phyloP scores from a whole-genome alignment of 495 filamentous ascomycete species.

The Pyrenula aspistea region DNA sequence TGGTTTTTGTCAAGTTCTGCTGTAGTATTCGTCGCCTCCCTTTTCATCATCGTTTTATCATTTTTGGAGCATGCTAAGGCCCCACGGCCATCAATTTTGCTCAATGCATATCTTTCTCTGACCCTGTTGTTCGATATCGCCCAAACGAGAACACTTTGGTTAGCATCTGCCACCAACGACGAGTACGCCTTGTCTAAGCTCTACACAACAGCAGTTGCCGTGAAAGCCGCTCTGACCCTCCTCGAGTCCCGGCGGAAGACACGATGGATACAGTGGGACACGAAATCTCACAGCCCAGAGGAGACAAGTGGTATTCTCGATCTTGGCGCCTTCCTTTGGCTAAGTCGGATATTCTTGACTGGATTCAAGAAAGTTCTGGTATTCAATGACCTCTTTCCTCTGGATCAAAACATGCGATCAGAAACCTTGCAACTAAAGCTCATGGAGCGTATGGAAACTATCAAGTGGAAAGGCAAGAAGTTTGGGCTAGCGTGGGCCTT shows the following conservation, averaged over 20 bases:
- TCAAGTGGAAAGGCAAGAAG: constrained; percentile 20
- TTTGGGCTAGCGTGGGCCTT: constrained; percentile 18
- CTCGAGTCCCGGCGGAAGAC: constrained; percentile 41
- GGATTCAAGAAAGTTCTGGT: constrained; percentile 32
- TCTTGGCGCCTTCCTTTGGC: constrained; percentile 41
- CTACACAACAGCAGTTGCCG: constrained; percentile 24
- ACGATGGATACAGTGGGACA: constrained; percentile 22
- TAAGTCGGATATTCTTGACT: constrained; percentile 33
- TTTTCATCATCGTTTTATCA: constrained; percentile 23
- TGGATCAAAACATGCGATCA: constrained; percentile 24
- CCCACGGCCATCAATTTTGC: constrained; percentile 25
- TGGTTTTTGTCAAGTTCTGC: constrained; percentile 33
- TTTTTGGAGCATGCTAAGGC: constrained; percentile 25
- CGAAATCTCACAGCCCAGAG: constrained; percentile 32
- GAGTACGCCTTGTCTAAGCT: constrained; percentile 14
- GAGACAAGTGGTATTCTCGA: constrained; percentile 35
- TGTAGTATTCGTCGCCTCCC: constrained; percentile 25
- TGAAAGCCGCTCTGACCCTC: constrained; percentile 31
- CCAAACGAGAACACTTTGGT: constrained; percentile 26
- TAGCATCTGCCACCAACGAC: constrained; percentile 3
- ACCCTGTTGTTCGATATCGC: constrained; percentile 28
- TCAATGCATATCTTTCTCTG: constrained; percentile 24
- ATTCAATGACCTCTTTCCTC: constrained; percentile 23
- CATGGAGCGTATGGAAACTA: constrained; percentile 14
- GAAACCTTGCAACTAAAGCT: constrained; percentile 14